Evolutionary conservation across 495 filamentous ascomycete genomes (phyloP).

Genomic region (Lophiotrema nucula): DNA sequence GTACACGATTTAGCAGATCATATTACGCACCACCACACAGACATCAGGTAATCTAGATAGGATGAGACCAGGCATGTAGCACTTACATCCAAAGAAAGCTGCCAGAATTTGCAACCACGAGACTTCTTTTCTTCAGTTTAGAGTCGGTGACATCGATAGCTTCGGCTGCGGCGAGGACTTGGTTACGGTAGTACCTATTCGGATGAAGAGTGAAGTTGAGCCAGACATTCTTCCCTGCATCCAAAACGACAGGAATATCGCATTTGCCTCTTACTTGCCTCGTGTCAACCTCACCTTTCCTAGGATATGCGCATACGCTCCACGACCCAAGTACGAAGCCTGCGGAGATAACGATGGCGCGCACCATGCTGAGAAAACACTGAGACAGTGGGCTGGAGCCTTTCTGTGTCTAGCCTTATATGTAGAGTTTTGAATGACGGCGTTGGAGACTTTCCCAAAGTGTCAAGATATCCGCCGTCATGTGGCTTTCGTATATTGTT

Average conservation of each 20-base stretch:
- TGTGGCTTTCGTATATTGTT: too few species aligned
- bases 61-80: too few species aligned
- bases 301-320: too few species aligned
- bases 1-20: neutral
- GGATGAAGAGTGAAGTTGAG: slow-evolving; percentile 11
- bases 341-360: too few species aligned
- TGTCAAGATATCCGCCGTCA: too few species aligned
- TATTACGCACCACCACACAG: neutral
- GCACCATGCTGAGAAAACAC: too few species aligned
- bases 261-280: neutral
- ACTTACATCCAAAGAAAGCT: slow-evolving; percentile 23
- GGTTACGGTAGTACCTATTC: neutral
- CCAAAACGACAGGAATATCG: neutral
- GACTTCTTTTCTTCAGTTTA: neutral
- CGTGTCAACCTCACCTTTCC: too few species aligned
- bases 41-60: neutral
- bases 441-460: too few species aligned
- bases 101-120: neutral
- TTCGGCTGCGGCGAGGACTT: slow-evolving; percentile 2
- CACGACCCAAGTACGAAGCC: too few species aligned
- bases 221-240: slow-evolving; percentile 10
- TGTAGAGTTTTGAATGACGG: too few species aligned
- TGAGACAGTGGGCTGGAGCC: too few species aligned
- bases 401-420: too few species aligned
- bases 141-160: neutral